Base-by-base conservation (phyloP, 2,329 filamentous ascomycete genomes). In the Orbilia ellipsospora region DNA sequence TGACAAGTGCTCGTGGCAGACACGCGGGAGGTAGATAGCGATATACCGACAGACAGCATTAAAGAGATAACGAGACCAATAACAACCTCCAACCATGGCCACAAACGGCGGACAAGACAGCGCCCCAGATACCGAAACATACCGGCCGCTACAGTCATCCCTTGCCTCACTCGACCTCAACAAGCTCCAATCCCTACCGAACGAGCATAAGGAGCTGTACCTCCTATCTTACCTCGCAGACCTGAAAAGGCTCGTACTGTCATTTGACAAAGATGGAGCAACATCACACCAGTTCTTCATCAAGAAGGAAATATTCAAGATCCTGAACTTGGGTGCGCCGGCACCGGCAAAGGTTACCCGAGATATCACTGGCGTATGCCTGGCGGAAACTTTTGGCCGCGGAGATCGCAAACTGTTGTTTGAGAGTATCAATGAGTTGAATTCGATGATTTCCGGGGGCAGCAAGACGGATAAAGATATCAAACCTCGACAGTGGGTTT, bases 141-240 rank as follows among this genome's bases (percentile, higher is more conserved):
- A 75, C 50, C 51, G 72, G 23, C 64, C 72, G 26, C 42, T 69
- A 51, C 59, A 64, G n/a, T 56, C 72, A 31, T 80, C 78, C 68
- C 78, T 77, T 31, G 78, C 80, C 60, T 92, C 97, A 85, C 91
- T 99, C 82, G 94, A 99, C 81, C 84, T 97, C 79, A 85, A 90
- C 80, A 97, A 97, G 86, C 89, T 99, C 56, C 91, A 97, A 83
- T 87, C 92, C 62, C 88, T 98, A 55, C 92, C 94, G 51, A 89
- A 92, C 64, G 95, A 99, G 84, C 95, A 99, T 82, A 95, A 99
- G 83, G 94, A 97, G 80, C 88, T 99, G 12, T 96, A 95, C 82
- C 88, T 99, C 77, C 87, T 99, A 74, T 96, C 90, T 26, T 97
- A 96, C 81, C 91, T 94, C 42, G 91, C 93, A 28, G 89, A 91